Evolutionary conservation across 208 protist species (phyloP).

Genomic region (Porcisia deanei): DNA sequence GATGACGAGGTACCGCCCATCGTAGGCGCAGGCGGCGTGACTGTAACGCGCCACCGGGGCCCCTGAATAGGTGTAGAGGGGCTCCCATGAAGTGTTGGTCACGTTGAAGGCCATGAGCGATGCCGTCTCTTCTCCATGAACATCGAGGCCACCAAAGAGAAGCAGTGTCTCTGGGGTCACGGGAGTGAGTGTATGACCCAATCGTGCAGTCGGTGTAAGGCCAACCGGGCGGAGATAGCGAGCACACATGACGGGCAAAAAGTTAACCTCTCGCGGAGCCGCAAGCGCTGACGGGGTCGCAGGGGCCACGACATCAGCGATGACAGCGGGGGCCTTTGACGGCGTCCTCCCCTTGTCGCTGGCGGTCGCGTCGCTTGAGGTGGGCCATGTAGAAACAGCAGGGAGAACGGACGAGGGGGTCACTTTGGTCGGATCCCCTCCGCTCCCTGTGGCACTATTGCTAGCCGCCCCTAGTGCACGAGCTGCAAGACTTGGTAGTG

Average conservation of each 20-base stretch:
- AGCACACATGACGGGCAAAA: slow-evolving; percentile 83
- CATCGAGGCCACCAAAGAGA: slow-evolving; percentile 72
- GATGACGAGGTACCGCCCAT: slow-evolving; percentile 69
- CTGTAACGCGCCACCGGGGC: slow-evolving; percentile 53
- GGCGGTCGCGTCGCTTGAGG: neutral
- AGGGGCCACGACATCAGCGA: neutral
- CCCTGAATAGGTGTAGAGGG: slow-evolving; percentile 36
- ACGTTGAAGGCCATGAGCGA: slow-evolving; percentile 65
- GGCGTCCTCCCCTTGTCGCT: neutral
- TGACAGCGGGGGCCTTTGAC: neutral
- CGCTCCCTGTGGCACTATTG: neutral
- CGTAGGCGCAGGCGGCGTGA: slow-evolving; percentile 74
- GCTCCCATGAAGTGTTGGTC: slow-evolving; percentile 69
- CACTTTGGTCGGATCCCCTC: neutral
- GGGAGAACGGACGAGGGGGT: neutral
- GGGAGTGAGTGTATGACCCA: slow-evolving; percentile 76
- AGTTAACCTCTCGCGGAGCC: slow-evolving; percentile 62
- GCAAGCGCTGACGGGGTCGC: neutral
- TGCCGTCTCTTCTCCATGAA: slow-evolving; percentile 39
- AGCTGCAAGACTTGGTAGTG: slow-evolving; percentile 18
- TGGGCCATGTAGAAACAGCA: slow-evolving; percentile 1
- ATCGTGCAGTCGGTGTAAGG: slow-evolving; percentile 55
- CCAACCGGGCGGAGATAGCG: slow-evolving; percentile 66
- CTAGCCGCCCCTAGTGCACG: neutral
- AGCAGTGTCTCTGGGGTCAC: slow-evolving; percentile 47